A percentile compares a stretch with the other conserved stretches of the same genome.
Evolutionary conservation across 164 flowering plant genomes (phyloP).

Genomic region (Umbellularia californica): DNA sequence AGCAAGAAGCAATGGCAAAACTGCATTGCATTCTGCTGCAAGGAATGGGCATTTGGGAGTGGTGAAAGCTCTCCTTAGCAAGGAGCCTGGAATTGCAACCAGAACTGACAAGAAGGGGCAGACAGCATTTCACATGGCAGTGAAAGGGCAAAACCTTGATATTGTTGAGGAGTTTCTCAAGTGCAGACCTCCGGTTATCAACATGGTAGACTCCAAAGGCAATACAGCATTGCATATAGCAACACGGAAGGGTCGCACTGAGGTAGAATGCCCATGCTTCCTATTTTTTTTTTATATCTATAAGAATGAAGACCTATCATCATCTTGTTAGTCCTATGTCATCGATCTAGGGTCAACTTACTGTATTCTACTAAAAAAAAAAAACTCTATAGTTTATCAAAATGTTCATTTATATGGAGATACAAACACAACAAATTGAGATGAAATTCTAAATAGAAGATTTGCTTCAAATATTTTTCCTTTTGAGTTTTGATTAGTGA

Average conservation of each 20-base stretch:
- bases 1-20: conserved; percentile 87
- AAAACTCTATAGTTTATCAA: no score
- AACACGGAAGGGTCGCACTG: conserved; percentile 69
- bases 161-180: conserved; percentile 72
- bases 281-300: not conserved
- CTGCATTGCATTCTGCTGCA: conserved; percentile 86
- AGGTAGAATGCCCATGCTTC: conserved; percentile 36
- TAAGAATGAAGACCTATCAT: no score
- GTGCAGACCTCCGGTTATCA: conserved; percentile 48
- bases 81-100: conserved; percentile 54
- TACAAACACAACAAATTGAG: no score
- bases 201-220: conserved; percentile 76
- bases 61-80: conserved; percentile 54
- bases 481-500: no score
- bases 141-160: conserved; percentile 69
- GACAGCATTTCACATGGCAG: conserved; percentile 98
- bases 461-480: no score
- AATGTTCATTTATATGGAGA: no score
- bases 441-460: no score
- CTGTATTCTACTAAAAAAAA: no score
- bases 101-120: conserved; percentile 90
- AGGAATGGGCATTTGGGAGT: conserved; percentile 83
- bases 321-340: no score
- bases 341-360: no score
- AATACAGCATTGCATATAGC: conserved; percentile 88